Evolutionary conservation across 768 basidiomycete species (phyloP).

Genomic region (Agaricus blazei): DNA sequence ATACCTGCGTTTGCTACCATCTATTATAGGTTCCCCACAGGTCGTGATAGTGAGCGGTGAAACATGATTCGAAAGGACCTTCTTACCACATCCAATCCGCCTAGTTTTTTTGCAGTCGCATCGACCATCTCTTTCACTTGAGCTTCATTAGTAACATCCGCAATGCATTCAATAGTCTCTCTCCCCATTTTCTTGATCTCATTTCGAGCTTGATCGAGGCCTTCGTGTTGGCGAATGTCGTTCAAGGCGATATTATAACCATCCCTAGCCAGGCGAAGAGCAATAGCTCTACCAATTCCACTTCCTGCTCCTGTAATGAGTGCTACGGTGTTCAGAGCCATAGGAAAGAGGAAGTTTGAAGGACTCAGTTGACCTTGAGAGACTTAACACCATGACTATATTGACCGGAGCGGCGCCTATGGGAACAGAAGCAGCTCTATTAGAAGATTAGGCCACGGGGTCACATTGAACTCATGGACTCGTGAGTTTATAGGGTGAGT

Average conservation of each 20-base stretch:
- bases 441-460: too few relatives aligned
- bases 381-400: too few relatives aligned
- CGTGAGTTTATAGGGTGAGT: too few relatives aligned
- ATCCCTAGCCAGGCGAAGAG: constrained; percentile 36
- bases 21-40: not conserved
- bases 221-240: constrained; percentile 21
- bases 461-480: too few relatives aligned
- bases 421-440: too few relatives aligned
- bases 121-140: constrained; percentile 17
- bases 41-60: too few relatives aligned
- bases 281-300: constrained; percentile 43
- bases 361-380: too few relatives aligned
- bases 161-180: constrained; percentile 5
- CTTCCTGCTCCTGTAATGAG: constrained; percentile 39
- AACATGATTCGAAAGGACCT: not conserved
- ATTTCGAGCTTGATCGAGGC: constrained; percentile 8
- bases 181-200: constrained; percentile 13
- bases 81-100: constrained; percentile 17
- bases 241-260: constrained; percentile 38
- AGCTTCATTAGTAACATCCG: constrained; percentile 14
- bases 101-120: constrained; percentile 10
- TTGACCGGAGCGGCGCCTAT: too few relatives aligned
- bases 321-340: constrained; percentile 19
- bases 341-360: too few relatives aligned
- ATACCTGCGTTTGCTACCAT: constrained; percentile 10